Conservation (phyloP, 331 rosid species). For the Erythrophleum ivorense region DNA sequence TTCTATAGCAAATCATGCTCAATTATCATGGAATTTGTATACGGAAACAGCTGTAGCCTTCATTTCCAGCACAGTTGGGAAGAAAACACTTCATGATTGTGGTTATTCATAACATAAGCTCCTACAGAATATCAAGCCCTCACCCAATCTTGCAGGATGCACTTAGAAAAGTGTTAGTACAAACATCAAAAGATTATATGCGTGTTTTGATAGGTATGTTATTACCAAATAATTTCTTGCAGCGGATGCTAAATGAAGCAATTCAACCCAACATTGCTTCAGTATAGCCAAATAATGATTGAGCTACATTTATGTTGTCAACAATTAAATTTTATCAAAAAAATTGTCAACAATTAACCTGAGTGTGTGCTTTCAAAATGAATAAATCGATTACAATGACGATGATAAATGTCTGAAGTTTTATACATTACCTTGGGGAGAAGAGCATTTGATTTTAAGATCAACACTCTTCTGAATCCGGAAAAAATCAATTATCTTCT, state of each 20-base stretch:
- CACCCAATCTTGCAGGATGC: background rate
- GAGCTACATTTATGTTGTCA: background rate
- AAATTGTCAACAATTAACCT: conserved; percentile 2
- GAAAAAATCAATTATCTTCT: conserved; percentile 71
- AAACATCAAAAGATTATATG: conserved; percentile 1
- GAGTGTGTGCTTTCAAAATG: background rate
- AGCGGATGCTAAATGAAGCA: conserved; percentile 4
- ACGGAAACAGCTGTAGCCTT: conserved; percentile 12
- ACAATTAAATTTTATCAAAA: background rate
- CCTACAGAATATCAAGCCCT: conserved; percentile 20
- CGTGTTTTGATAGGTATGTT: background rate
- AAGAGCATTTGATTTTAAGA: conserved; percentile 23
- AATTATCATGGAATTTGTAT: background rate
- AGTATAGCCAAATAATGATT: conserved; percentile 21
- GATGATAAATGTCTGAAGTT: conserved; percentile 18
- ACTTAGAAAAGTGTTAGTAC: conserved; percentile 15
- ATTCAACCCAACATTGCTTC: conserved; percentile 37
- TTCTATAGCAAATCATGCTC: conserved; percentile 7
- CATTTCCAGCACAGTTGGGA: conserved; percentile 4
- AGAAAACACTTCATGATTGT: conserved; percentile 19
- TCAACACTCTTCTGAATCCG: conserved; percentile 58
- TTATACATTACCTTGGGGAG: conserved; percentile 58
- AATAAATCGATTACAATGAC: background rate
- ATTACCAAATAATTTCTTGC: background rate
- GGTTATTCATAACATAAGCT: conserved; percentile 32